Evolutionary conservation across 1,139 yeast genomes (phyloP).

Genomic region (Kodamaea ohmeri): DNA sequence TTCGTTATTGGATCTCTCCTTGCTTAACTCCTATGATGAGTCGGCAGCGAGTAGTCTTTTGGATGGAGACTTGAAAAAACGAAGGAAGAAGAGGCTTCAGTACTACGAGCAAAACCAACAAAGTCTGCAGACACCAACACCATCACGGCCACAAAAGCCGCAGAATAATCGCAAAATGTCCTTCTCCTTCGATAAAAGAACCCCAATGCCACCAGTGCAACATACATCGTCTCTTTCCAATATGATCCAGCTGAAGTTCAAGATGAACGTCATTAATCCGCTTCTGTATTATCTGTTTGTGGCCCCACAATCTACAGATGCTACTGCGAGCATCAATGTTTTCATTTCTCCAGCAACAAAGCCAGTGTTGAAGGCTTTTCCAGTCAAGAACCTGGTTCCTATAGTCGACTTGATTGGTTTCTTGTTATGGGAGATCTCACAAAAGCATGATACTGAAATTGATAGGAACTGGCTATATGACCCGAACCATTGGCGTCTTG

Average conservation of each 20-base stretch:
- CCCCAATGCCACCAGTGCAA: background rate
- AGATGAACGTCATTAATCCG: slow-evolving; percentile 43
- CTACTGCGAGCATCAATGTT: slow-evolving; percentile 29
- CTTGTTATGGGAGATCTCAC: slow-evolving; percentile 39
- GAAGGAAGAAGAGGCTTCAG: slow-evolving; percentile 18
- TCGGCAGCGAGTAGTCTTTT: slow-evolving; percentile 12
- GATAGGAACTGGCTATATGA: slow-evolving; percentile 27
- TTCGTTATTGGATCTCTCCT: slow-evolving; percentile 35
- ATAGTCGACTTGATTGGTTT: slow-evolving; percentile 67
- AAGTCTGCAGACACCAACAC: slow-evolving; percentile 2
- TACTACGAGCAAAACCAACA: slow-evolving; percentile 13
- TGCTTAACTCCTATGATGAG: slow-evolving; percentile 16
- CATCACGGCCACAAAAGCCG: slow-evolving; percentile 3
- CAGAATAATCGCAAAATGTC: slow-evolving; percentile 11
- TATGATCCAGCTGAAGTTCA: slow-evolving; percentile 38
- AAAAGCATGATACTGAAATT: slow-evolving; percentile 20
- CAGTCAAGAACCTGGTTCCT: slow-evolving; percentile 44
- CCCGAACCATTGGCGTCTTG: slow-evolving; percentile 67
- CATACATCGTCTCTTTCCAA: slow-evolving; percentile 20
- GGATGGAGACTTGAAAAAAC: slow-evolving; percentile 16
- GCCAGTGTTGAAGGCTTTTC: slow-evolving; percentile 32
- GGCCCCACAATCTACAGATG: slow-evolving; percentile 19
- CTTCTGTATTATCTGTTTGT: slow-evolving; percentile 56
- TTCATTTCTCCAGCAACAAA: slow-evolving; percentile 37
- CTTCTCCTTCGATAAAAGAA: slow-evolving; percentile 28